Evolutionary conservation across 2,329 filamentous ascomycete genomes (phyloP).

Genomic region (Aureobasidium sp.): DNA sequence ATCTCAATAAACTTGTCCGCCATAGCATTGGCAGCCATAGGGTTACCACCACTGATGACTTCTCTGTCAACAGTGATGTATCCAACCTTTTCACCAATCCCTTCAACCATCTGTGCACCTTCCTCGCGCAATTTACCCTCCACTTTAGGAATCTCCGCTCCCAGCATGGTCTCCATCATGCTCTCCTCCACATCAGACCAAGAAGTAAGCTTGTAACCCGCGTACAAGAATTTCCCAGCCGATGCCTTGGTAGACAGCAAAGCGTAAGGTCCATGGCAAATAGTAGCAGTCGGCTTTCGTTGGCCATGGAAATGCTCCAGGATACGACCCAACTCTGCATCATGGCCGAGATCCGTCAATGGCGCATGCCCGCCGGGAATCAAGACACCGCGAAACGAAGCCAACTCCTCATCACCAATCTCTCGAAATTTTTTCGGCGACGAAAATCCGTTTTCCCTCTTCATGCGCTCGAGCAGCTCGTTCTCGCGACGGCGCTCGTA

Average conservation of each 20-base stretch:
- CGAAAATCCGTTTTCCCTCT: slow-evolving; percentile 38
- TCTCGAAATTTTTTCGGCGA: slow-evolving; percentile 33
- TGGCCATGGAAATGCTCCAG: slow-evolving; percentile 35
- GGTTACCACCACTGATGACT: slow-evolving; percentile 30
- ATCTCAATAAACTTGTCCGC: slow-evolving; percentile 31
- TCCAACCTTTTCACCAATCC: slow-evolving; percentile 34
- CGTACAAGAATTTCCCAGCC: slow-evolving; percentile 36
- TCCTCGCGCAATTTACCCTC: slow-evolving; percentile 33
- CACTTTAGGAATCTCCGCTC: slow-evolving; percentile 40
- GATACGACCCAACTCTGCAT: slow-evolving; percentile 38
- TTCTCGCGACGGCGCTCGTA: slow-evolving; percentile 38
- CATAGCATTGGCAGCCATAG: slow-evolving; percentile 29
- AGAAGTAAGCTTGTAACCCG: slow-evolving; percentile 40
- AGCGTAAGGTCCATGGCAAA: slow-evolving; percentile 44
- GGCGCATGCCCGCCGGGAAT: slow-evolving; percentile 43
- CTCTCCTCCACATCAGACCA: slow-evolving; percentile 43
- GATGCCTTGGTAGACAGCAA: slow-evolving; percentile 37
- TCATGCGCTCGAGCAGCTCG: slow-evolving; percentile 39
- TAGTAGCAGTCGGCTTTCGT: slow-evolving; percentile 39
- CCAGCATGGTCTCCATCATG: slow-evolving; percentile 39
- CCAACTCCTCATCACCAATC: slow-evolving; percentile 36
- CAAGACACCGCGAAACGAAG: slow-evolving; percentile 36
- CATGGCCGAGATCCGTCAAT: slow-evolving; percentile 35
- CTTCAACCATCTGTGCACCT: slow-evolving; percentile 41
- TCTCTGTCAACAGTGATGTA: slow-evolving; percentile 39